A percentile compares a stretch with the other conserved stretches of the same genome.
Conservation (phyloP, 495 filamentous ascomycete genomes). For the Tetracladium marchalianum region DNA sequence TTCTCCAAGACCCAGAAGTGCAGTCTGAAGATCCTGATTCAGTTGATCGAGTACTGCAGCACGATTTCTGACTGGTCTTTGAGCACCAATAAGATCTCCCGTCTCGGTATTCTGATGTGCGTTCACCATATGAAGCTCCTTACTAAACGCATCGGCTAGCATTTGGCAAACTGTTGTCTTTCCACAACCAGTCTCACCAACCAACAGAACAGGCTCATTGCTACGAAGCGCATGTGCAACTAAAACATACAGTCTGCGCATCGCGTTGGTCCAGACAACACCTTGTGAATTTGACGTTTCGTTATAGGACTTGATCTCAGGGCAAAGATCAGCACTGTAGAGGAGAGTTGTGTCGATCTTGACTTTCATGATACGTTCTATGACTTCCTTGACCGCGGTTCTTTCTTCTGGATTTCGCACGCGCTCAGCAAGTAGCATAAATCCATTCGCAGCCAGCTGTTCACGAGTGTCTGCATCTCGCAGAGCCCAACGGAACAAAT, state of each 20-base stretch:
- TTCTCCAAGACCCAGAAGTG: conserved; percentile 27
- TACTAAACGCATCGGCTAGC: conserved; percentile 67
- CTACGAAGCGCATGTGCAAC: conserved; percentile 77
- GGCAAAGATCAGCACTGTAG: conserved; percentile 47
- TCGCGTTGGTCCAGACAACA: conserved; percentile 90
- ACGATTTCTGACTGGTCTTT: conserved; percentile 82
- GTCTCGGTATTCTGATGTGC: conserved; percentile 97
- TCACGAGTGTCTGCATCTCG: conserved; percentile 75
- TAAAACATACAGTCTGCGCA: conserved; percentile 80
- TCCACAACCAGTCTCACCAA: conserved; percentile 94
- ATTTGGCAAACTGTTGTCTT: conserved; percentile 96
- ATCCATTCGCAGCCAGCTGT: conserved; percentile 85
- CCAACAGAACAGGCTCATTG: conserved; percentile 86
- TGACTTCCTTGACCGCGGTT: conserved; percentile 70
- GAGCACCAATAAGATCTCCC: conserved; percentile 91
- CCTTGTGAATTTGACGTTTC: conserved; percentile 37
- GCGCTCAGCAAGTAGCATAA: conserved; percentile 89
- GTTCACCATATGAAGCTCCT: conserved; percentile 78
- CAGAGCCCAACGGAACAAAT: conserved; percentile 95
- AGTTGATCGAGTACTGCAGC: conserved; percentile 58
- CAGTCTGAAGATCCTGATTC: conserved; percentile 44
- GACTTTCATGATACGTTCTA: conserved; percentile 89
- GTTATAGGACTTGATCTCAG: conserved; percentile 45
- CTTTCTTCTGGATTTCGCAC: conserved; percentile 88
- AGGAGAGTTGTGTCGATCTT: conserved; percentile 62